Evolutionary conservation across 306 rosid species (phyloP).

Genomic region (Gleditsia sinensis): DNA sequence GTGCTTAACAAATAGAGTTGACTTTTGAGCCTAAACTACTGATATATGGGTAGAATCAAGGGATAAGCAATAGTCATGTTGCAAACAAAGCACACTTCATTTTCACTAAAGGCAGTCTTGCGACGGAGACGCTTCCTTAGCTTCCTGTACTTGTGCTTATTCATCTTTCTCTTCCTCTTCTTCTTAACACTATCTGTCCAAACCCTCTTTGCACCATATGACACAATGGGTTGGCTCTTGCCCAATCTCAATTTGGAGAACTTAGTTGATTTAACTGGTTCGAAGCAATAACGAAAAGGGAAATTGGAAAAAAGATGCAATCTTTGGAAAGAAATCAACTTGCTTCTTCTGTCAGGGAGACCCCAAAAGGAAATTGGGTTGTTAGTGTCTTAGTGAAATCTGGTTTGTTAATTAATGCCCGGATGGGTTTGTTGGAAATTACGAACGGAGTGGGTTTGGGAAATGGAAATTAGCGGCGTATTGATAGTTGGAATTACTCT

Average conservation of each 20-base stretch:
- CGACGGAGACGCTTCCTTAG: constrained; percentile 37
- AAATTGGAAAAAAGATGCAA: not conserved
- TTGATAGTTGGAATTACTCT: not conserved
- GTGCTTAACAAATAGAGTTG: no score
- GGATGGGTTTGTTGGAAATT: constrained; percentile 6
- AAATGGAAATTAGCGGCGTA: constrained; percentile 19
- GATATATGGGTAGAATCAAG: no score
- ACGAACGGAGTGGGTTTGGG: constrained; percentile 11
- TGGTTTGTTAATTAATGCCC: not conserved
- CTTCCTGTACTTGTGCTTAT: constrained; percentile 52
- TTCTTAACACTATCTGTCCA: constrained; percentile 63
- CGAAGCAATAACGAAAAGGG: no score
- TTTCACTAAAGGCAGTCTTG: no score
- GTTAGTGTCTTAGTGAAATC: not conserved
- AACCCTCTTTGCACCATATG: constrained; percentile 36
- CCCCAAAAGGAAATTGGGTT: constrained; percentile 13
- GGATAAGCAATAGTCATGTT: no score
- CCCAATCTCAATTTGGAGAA: no score
- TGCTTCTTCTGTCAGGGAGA: not conserved
- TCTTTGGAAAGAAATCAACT: not conserved
- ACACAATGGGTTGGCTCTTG: no score
- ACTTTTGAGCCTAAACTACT: no score
- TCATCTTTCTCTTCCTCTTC: constrained; percentile 64
- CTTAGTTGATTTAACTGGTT: no score
- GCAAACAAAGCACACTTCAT: no score